These are phyloP conservation scores for Fusarium acutatum DNA, from an alignment of 2,329 filamentous ascomycete species.

Conservation along the genomic window DNA sequence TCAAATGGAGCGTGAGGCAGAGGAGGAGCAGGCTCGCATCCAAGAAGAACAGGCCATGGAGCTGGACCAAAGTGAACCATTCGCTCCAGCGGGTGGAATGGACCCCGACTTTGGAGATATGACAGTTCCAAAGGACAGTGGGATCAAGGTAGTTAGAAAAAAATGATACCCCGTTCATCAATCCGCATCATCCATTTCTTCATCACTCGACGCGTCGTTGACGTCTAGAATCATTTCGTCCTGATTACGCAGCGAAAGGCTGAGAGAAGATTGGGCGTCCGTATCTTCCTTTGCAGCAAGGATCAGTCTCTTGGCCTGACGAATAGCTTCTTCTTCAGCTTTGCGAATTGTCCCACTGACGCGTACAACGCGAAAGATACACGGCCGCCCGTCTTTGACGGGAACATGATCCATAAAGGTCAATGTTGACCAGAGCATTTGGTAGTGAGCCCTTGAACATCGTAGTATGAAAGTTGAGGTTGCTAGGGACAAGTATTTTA, in stretches of 20 bases:
- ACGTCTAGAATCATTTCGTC: slow-evolving; percentile 54
- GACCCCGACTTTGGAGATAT: slow-evolving; percentile 63
- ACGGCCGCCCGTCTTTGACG: slow-evolving; percentile 66
- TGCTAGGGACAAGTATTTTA: slow-evolving; percentile 92
- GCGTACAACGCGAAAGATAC: slow-evolving; percentile 84
- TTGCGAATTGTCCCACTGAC: slow-evolving; percentile 95
- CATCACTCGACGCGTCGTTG: slow-evolving; percentile 55
- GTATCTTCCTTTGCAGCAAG: slow-evolving; percentile 66
- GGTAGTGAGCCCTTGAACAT: slow-evolving; percentile 82
- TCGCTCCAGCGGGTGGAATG: slow-evolving; percentile 37
- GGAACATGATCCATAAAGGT: slow-evolving; percentile 80
- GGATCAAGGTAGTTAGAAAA: slow-evolving; percentile 77
- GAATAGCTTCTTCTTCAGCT: slow-evolving; percentile 88
- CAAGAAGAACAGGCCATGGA: slow-evolving; percentile 51
- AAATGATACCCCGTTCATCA: slow-evolving; percentile 59
- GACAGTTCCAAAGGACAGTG: slow-evolving; percentile 64
- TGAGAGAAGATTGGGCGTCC: slow-evolving; percentile 27
- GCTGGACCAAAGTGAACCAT: slow-evolving; percentile 42
- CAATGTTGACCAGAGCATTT: slow-evolving; percentile 89
- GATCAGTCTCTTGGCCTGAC: slow-evolving; percentile 76
- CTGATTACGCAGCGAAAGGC: slow-evolving; percentile 29
- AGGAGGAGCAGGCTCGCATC: slow-evolving; percentile 75
- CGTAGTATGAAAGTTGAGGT: slow-evolving; percentile 94
- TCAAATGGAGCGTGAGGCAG: slow-evolving; percentile 75
- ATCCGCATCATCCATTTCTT: slow-evolving; percentile 55